Conservation (phyloP, 495 filamentous ascomycete genomes). For the Podospora anserina region DNA sequence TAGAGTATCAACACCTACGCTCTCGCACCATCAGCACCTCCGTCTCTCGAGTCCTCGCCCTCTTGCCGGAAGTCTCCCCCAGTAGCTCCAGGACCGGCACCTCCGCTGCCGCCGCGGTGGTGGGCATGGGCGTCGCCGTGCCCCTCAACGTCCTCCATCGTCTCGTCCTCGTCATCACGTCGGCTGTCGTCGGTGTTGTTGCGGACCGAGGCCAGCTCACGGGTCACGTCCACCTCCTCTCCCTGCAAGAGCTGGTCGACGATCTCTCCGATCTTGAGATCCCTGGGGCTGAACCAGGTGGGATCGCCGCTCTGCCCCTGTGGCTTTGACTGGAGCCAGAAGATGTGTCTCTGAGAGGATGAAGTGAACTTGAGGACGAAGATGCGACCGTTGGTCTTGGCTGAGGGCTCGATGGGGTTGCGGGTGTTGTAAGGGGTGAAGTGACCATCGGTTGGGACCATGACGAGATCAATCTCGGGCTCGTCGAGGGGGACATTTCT, state of each 20-base stretch:
- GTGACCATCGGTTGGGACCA: conserved; percentile 82
- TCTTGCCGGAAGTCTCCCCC: conserved; percentile 89
- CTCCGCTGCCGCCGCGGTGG: conserved; percentile 63
- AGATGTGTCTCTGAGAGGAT: conserved; percentile 86
- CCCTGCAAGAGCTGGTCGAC: conserved; percentile 82
- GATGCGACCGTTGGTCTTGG: conserved; percentile 81
- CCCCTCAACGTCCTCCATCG: conserved; percentile 81
- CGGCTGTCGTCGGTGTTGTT: conserved; percentile 61
- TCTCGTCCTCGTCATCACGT: conserved; percentile 65
- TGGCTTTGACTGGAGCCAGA: conserved; percentile 90
- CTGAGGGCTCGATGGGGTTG: conserved; percentile 45
- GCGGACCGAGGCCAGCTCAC: conserved; percentile 65
- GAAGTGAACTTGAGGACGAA: conserved; percentile 92
- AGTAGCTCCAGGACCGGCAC: conserved; percentile 79
- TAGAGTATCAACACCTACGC: conserved; percentile 80
- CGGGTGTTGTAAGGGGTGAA: conserved; percentile 73
- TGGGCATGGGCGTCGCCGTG: conserved; percentile 55
- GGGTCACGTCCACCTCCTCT: conserved; percentile 79
- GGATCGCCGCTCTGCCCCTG: conserved; percentile 72
- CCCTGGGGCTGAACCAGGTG: conserved; percentile 75
- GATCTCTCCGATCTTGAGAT: conserved; percentile 76
- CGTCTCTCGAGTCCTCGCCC: conserved; percentile 80
- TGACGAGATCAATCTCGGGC: conserved; percentile 78
- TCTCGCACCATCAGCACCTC: conserved; percentile 93
- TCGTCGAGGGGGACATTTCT: conserved; percentile 53